A percentile compares a stretch with the other conserved stretches of the same genome.
These are phyloP conservation scores for Teunomyces gatunensis DNA, from an alignment of 805 yeast species.

Conservation along the genomic window DNA sequence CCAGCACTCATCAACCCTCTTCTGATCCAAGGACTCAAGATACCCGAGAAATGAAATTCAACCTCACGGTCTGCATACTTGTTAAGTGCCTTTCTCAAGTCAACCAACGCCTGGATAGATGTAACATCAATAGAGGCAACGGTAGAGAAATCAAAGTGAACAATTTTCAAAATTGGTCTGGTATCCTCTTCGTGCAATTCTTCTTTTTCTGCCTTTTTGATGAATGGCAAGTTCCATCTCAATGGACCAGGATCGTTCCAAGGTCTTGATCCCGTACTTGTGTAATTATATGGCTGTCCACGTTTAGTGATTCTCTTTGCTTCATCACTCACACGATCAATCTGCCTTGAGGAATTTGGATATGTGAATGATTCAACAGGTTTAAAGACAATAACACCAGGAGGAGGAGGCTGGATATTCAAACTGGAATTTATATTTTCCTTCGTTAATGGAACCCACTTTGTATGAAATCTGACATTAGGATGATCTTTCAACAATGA, in stretches of 20 bases:
- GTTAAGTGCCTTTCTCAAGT: constrained; percentile 68
- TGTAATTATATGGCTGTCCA: constrained; percentile 44
- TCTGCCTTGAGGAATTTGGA: constrained; percentile 73
- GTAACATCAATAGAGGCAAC: constrained; percentile 78
- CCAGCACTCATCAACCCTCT: constrained; percentile 73
- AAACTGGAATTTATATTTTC: constrained; percentile 55
- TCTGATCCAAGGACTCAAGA: constrained; percentile 82
- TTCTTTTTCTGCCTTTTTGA: constrained; percentile 15
- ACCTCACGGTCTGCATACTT: constrained; percentile 77
- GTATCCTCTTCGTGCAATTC: constrained; percentile 26
- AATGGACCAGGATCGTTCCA: constrained; percentile 89
- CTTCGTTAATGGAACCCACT: constrained; percentile 66
- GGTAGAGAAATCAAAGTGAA: constrained; percentile 79
- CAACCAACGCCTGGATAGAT: constrained; percentile 73
- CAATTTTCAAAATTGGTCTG: constrained; percentile 65
- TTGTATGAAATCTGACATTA: constrained; percentile 47
- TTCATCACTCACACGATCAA: constrained; percentile 66
- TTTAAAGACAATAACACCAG: constrained; percentile 84
- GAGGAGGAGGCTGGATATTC: constrained; percentile 73
- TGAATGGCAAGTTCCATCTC: constrained; percentile 34
- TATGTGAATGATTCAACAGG: constrained; percentile 80
- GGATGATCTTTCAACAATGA: constrained; percentile 27
- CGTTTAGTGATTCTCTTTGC: constrained; percentile 60
- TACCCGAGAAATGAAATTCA: constrained; percentile 86
- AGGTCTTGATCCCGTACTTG: constrained; percentile 61